Evolutionary conservation across 352 stramenopile genomes (phyloP).

Genomic region (Blastocystis sp.): DNA sequence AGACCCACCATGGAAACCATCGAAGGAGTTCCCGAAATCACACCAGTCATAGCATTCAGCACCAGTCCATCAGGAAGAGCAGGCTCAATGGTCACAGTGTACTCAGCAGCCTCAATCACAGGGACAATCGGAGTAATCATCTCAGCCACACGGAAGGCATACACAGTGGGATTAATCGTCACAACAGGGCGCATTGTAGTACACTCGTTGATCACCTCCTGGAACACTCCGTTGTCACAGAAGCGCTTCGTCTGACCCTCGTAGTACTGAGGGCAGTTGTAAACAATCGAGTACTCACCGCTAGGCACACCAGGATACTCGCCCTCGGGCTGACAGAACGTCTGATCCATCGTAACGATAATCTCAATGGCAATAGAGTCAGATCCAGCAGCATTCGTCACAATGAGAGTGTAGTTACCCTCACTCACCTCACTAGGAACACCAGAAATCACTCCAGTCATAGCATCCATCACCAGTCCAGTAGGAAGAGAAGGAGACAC

Average conservation of each 20-base stretch:
- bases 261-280: background rate
- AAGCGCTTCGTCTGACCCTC: background rate
- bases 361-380: background rate
- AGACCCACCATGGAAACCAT: background rate
- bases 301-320: background rate
- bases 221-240: background rate
- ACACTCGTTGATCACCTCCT: background rate
- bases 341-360: background rate
- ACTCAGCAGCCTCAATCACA: background rate
- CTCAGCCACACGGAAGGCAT: background rate
- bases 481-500: no score
- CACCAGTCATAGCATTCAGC: background rate
- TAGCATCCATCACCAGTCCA: background rate
- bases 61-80: background rate
- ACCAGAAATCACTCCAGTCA: background rate
- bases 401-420: background rate
- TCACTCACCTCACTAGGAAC: background rate
- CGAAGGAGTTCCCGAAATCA: slow-evolving; percentile 23
- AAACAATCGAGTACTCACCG: background rate
- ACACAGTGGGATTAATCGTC: background rate
- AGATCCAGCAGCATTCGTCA: slow-evolving; percentile 7
- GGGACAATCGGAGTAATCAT: background rate
- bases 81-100: background rate
- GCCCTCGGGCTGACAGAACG: background rate
- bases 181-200: background rate